Evolutionary conservation across 2,329 filamentous ascomycete species (phyloP).

Genomic region (Albifimbria verrucaria): DNA sequence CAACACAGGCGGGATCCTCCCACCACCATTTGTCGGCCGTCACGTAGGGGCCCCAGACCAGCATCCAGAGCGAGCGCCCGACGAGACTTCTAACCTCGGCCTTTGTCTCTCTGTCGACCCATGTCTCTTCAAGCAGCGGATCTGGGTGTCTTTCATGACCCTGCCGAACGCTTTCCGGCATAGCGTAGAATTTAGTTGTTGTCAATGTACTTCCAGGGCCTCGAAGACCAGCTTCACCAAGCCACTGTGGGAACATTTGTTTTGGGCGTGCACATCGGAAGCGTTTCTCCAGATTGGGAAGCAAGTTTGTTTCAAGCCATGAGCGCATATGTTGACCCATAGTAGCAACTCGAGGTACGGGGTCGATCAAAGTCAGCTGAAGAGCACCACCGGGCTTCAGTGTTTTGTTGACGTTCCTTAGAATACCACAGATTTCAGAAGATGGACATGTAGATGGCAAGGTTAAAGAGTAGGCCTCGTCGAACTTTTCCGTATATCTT

Average conservation of each 20-base stretch:
- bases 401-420: constrained; percentile 54
- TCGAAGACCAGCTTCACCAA: constrained; percentile 52
- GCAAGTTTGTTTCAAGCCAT: constrained; percentile 61
- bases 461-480: constrained; percentile 48
- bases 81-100: constrained; percentile 49
- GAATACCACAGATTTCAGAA: constrained; percentile 51
- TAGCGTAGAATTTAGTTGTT: constrained; percentile 46
- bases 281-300: constrained; percentile 55
- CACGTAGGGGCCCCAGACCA: constrained; percentile 56
- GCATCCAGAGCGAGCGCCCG: constrained; percentile 57
- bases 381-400: constrained; percentile 54
- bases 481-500: constrained; percentile 40
- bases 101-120: constrained; percentile 29
- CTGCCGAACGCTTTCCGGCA: constrained; percentile 26
- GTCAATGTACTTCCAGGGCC: constrained; percentile 44
- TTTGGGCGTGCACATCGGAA: constrained; percentile 60
- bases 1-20: constrained; percentile 52
- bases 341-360: constrained; percentile 52
- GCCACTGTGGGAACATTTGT: constrained; percentile 55
- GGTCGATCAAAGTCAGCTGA: constrained; percentile 61
- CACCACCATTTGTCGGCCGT: constrained; percentile 57
- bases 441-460: constrained; percentile 56
- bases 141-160: constrained; percentile 16
- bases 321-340: constrained; percentile 54
- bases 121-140: constrained; percentile 14